Evolutionary conservation across 164 flowering plant species (phyloP), one percentile per base, ranked within the genome.

Genomic region (Umbilicus rupestris): DNA sequence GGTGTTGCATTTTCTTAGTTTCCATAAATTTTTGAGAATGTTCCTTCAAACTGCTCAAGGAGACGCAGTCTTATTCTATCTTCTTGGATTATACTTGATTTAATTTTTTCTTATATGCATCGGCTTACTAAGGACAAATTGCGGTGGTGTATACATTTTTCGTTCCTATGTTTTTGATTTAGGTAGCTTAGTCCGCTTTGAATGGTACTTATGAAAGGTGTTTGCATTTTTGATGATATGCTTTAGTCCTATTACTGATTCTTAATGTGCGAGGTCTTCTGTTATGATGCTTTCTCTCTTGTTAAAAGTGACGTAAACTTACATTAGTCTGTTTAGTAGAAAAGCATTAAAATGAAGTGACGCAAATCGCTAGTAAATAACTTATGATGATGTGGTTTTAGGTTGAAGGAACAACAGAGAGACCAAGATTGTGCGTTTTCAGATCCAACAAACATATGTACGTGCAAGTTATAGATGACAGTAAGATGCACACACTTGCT

Each of bases 401-500:
- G 98, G 87, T 94, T 60, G 87, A 86, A 75, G 98, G 98, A 58
- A 91, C 97, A 33, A 70, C 97, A 6, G 98, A 94, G 70, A 86
- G 98, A 73, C 98, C 98, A 65, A 82, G 98, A 73, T 63, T 94
- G 73, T 80, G 79, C 66, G 93, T 94, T 60, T 94, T 85, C 75
- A 90, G 97, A 30, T 94, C 98, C 70, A 91, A 88, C 87, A 91
- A 91, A 77, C 93, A 94, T 75, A 66, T 94, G 24, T 86, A 85
- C 79, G 97, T 78, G 55, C 99, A 94, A 72, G 99, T 94, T 73
- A 91, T 94, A 47, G 99, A 94, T 73, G 99, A 94, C 75, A 71
- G 82, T 35, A 94, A 89, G 82, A 94, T 94, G 99, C 96, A 91
- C 63, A 94, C 99, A 19, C 87, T 94, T 70, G 93, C 97, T 73